Percentiles rank a stretch among this genome's conserved stretches.
Evolutionary conservation across 2,329 filamentous ascomycete genomes (phyloP).

Genomic region (Botrytis sinoallii): DNA sequence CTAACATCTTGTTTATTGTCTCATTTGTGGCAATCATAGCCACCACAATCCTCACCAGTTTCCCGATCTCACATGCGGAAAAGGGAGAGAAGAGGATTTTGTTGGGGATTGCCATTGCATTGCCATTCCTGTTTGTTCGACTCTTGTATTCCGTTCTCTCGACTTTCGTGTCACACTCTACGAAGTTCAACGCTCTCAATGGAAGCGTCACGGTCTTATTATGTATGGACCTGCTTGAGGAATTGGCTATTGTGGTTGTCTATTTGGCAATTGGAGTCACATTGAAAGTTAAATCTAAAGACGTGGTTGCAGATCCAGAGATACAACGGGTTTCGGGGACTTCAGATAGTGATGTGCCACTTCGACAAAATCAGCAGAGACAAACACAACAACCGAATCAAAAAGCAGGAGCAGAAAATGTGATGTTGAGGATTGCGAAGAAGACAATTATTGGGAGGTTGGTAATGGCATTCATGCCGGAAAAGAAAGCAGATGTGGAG

Average conservation of each 20-base stretch:
- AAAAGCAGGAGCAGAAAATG: slow-evolving; percentile 16
- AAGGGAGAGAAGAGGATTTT: slow-evolving; percentile 47
- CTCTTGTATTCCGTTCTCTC: slow-evolving; percentile 47
- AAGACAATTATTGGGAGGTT: slow-evolving; percentile 34
- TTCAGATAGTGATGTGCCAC: not conserved
- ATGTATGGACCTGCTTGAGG: slow-evolving; percentile 49
- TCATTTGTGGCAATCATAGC: slow-evolving; percentile 41
- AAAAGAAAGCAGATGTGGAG: slow-evolving; percentile 9
- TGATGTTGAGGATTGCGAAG: slow-evolving; percentile 28
- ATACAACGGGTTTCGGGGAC: not conserved
- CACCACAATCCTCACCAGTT: slow-evolving; percentile 36
- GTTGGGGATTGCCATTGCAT: slow-evolving; percentile 42
- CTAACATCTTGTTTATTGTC: slow-evolving; percentile 44
- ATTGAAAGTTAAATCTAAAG: slow-evolving; percentile 34
- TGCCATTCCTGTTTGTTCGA: slow-evolving; percentile 51
- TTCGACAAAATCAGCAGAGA: not conserved
- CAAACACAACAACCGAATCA: not conserved
- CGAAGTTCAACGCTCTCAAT: slow-evolving; percentile 44
- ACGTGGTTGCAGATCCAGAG: not conserved
- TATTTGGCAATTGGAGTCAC: slow-evolving; percentile 44
- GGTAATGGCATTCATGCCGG: slow-evolving; percentile 21
- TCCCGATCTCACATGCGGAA: slow-evolving; percentile 39
- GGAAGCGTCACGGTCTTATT: slow-evolving; percentile 43
- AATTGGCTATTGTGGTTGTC: slow-evolving; percentile 47
- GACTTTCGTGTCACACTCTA: slow-evolving; percentile 42